phyloP scores from a whole-genome alignment of 1,139 yeast genomes.

The Zhuliangozyma blackwelliae region DNA sequence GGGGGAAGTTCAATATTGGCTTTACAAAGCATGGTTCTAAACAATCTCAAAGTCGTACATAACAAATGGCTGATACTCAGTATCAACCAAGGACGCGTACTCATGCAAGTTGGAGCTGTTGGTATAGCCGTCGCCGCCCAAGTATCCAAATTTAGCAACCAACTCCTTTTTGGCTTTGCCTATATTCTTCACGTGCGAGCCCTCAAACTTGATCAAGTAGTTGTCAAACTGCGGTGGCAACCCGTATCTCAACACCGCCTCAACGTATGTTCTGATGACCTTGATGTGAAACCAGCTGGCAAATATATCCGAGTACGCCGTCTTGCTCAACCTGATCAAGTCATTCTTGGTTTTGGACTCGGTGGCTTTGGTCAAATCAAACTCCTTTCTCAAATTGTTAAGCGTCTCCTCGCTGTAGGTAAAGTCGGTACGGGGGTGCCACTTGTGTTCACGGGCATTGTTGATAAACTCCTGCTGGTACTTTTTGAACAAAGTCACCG shows the following conservation, averaged over 20 bases:
- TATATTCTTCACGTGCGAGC: slow-evolving; percentile 35
- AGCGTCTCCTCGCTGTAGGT: slow-evolving; percentile 77
- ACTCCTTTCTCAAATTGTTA: slow-evolving; percentile 71
- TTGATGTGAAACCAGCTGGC: slow-evolving; percentile 89
- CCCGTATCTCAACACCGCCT: slow-evolving; percentile 85
- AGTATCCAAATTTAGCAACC: slow-evolving; percentile 72
- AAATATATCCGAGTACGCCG: slow-evolving; percentile 83
- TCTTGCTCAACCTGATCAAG: slow-evolving; percentile 72
- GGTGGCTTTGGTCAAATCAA: slow-evolving; percentile 65
- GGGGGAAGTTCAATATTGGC: too few relatives aligned
- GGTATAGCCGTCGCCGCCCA: slow-evolving; percentile 86
- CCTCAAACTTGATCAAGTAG: slow-evolving; percentile 46
- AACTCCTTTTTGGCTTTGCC: slow-evolving; percentile 65
- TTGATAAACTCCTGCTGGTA: slow-evolving; percentile 63
- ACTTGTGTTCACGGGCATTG: slow-evolving; percentile 78
- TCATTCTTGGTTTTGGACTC: slow-evolving; percentile 78
- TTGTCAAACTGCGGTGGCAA: slow-evolving; percentile 89
- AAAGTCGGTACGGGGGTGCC: slow-evolving; percentile 87
- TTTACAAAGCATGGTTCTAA: too few relatives aligned
- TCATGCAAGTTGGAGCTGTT: slow-evolving; percentile 67
- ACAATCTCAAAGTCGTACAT: slow-evolving; percentile 53
- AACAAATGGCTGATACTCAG: slow-evolving; percentile 95
- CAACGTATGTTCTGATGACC: slow-evolving; percentile 51
- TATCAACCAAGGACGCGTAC: slow-evolving; percentile 86
- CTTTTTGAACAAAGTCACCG: slow-evolving; percentile 83